phyloP scores from a whole-genome alignment of 345 rosid species.

The Syzygium jambos region DNA sequence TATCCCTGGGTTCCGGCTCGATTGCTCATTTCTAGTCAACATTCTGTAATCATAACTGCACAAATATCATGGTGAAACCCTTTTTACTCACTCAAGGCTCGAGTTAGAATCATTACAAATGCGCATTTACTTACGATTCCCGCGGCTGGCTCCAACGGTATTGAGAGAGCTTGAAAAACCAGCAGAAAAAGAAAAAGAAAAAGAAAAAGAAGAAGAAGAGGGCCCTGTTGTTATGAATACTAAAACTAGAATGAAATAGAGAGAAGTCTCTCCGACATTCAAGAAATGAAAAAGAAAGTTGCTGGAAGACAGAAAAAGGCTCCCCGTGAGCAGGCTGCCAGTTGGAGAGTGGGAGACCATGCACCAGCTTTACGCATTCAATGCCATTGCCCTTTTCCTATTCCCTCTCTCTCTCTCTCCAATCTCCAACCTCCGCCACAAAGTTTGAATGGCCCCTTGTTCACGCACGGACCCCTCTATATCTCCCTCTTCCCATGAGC shows the following conservation, averaged over 20 bases:
- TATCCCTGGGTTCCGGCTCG: fast-evolving
- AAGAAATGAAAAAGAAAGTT: background rate
- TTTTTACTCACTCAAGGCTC: background rate
- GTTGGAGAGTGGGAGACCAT: background rate
- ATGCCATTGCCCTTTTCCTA: background rate
- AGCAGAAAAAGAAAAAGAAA: too few relatives aligned
- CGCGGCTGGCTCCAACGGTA: too few relatives aligned
- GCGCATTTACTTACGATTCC: background rate
- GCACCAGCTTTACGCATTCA: background rate
- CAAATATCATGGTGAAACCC: background rate
- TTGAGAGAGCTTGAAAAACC: too few relatives aligned
- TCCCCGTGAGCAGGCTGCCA: background rate
- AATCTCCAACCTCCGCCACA: background rate
- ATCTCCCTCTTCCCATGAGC: background rate
- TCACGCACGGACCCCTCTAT: background rate
- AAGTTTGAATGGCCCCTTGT: background rate
- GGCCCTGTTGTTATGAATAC: background rate
- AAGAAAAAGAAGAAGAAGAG: too few relatives aligned
- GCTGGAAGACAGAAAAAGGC: background rate
- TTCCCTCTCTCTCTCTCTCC: background rate
- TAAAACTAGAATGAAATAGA: background rate
- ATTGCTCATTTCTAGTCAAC: background rate
- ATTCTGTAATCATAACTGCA: background rate
- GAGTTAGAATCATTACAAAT: background rate
- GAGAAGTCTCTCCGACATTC: background rate